These are phyloP conservation scores for Rhodamnia argentea DNA, from an alignment of 345 rosid genomes.

Conservation along the genomic window DNA sequence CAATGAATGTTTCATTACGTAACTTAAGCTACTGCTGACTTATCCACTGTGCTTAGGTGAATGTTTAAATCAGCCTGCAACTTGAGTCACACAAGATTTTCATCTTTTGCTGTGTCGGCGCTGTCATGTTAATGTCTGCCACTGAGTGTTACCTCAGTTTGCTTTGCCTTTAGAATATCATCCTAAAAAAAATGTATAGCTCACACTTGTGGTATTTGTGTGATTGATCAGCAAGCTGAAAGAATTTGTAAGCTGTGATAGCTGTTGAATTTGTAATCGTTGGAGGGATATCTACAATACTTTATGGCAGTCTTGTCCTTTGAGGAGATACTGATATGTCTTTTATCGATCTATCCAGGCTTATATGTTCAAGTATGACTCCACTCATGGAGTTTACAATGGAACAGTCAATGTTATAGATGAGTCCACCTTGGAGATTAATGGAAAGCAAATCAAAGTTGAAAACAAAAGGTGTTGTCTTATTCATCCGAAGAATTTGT, in stretches of 20 bases:
- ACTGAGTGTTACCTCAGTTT: neutral
- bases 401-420: slow-evolving; percentile 73
- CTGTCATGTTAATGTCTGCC: neutral
- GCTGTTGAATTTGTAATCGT: neutral
- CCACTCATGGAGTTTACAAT: slow-evolving; percentile 82
- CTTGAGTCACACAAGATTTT: neutral
- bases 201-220: neutral
- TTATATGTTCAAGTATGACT: slow-evolving; percentile 95
- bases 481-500: neutral
- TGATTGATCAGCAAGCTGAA: neutral
- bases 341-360: slow-evolving; percentile 40
- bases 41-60: neutral
- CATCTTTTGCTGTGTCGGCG: neutral
- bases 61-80: neutral
- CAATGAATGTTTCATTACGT: neutral
- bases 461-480: slow-evolving; percentile 54
- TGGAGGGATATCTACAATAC: neutral
- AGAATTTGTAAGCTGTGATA: neutral
- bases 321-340: neutral
- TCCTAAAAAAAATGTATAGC: neutral
- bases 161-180: neutral
- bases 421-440: slow-evolving; percentile 78
- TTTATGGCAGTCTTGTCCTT: neutral
- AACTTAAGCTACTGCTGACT: neutral
- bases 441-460: slow-evolving; percentile 72